Conservation (phyloP, 805 yeast genomes). For the Kodamaea hsintzibuensis region DNA sequence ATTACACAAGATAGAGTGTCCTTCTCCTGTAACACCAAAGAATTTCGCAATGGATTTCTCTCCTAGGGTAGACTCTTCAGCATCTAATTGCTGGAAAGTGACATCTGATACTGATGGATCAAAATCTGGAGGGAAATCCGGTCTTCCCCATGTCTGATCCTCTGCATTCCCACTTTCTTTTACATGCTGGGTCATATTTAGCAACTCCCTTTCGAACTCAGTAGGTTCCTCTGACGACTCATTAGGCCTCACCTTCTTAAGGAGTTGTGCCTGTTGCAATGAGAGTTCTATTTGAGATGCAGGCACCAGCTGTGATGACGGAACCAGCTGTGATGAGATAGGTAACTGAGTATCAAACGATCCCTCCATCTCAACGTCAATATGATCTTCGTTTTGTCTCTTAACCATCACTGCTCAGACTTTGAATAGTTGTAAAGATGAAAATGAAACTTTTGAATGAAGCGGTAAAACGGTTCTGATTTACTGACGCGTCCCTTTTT, state of each 20-base stretch:
- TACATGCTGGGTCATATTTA: conserved; percentile 35
- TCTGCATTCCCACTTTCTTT: conserved; percentile 30
- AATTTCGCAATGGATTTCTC: conserved; percentile 71
- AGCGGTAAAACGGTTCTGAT: too few species aligned
- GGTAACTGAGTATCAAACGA: neutral
- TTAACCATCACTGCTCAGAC: conserved; percentile 1
- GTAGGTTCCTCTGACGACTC: conserved; percentile 33
- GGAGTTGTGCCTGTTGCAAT: conserved; percentile 30
- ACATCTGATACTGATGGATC: conserved; percentile 52
- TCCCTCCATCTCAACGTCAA: neutral
- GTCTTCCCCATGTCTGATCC: conserved; percentile 52
- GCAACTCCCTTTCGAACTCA: conserved; percentile 41
- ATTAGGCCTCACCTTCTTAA: conserved; percentile 21
- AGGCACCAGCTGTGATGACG: conserved; percentile 14
- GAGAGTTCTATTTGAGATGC: conserved; percentile 24
- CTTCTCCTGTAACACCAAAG: conserved; percentile 89
- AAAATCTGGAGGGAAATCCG: conserved; percentile 52
- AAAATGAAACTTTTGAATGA: too few species aligned
- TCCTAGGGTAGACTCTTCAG: conserved; percentile 63
- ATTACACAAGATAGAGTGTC: conserved; percentile 86
- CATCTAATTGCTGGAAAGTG: conserved; percentile 89
- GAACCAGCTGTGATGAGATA: conserved; percentile 11
- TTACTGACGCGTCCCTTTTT: too few species aligned
- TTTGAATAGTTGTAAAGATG: too few species aligned
- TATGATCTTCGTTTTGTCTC: neutral